Percentiles rank a stretch among this genome's conserved stretches.
phyloP scores from a whole-genome alignment of 345 rosid genomes.

The Cardamine resedifolia region DNA sequence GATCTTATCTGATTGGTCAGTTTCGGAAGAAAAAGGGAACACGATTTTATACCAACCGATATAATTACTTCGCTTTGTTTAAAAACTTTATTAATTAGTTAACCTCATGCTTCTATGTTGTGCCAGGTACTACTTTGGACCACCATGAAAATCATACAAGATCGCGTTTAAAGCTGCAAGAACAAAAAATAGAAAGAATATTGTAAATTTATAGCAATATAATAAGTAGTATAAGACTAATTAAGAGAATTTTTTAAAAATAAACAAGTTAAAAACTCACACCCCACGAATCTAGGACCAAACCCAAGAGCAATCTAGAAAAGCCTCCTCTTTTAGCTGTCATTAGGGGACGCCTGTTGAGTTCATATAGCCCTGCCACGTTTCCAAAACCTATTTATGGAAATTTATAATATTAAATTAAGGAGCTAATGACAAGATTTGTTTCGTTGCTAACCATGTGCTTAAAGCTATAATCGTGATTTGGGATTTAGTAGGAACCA shows the following conservation, averaged over 20 bases:
- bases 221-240: not conserved
- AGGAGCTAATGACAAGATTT: slow-evolving; percentile 29
- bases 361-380: slow-evolving; percentile 26
- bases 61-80: slow-evolving; percentile 15
- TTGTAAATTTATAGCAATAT: not conserved
- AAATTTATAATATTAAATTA: not conserved
- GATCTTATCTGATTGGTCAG: slow-evolving; percentile 17
- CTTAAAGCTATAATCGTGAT: slow-evolving; percentile 42
- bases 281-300: slow-evolving; percentile 51
- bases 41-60: not conserved
- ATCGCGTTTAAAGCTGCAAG: slow-evolving; percentile 32
- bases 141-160: slow-evolving; percentile 36
- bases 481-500: slow-evolving; percentile 20
- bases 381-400: slow-evolving; percentile 26
- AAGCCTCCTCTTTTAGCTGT: slow-evolving; percentile 30
- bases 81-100: not conserved
- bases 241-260: not conserved
- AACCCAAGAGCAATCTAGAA: slow-evolving; percentile 41
- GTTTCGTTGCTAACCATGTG: slow-evolving; percentile 51
- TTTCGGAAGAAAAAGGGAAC: not conserved
- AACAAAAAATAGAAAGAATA: slow-evolving; percentile 27
- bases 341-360: slow-evolving; percentile 39
- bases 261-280: slow-evolving; percentile 5
- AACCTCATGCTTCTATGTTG: slow-evolving; percentile 32
- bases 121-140: slow-evolving; percentile 41